Conservation (phyloP, 768 basidiomycete species). For the Piloderma croceum region DNA sequence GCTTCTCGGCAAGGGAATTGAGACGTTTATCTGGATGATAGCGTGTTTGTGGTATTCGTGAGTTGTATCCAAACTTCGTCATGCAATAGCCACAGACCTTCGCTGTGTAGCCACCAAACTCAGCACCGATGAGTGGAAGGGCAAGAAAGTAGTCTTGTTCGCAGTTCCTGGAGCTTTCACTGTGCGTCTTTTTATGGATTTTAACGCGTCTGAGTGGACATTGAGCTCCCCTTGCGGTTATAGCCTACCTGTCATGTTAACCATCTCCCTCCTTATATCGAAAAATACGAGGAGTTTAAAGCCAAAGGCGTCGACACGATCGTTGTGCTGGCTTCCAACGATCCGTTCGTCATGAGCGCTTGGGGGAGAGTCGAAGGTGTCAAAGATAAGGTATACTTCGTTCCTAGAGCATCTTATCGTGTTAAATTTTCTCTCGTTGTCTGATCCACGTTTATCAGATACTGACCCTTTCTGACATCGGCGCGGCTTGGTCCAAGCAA, state of each 20-base stretch:
- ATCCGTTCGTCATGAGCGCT: conserved; percentile 55
- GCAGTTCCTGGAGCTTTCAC: conserved; percentile 81
- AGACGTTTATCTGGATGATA: too few relatives aligned
- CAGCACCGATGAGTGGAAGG: conserved; percentile 62
- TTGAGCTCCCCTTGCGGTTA: neutral
- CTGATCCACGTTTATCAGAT: conserved; percentile 35
- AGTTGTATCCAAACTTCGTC: conserved; percentile 25
- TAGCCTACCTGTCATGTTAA: conserved; percentile 38
- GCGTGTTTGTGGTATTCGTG: conserved; percentile 63
- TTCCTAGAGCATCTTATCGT: conserved; percentile 12
- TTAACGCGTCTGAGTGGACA: neutral
- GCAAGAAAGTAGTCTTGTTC: conserved; percentile 77
- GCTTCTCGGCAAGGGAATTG: too few relatives aligned
- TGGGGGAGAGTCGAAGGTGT: conserved; percentile 55
- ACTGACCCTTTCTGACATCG: conserved; percentile 49
- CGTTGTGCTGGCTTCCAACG: conserved; percentile 54
- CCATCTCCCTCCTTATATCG: conserved; percentile 43
- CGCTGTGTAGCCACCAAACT: conserved; percentile 44
- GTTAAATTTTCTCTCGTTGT: conserved; percentile 1
- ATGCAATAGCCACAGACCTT: neutral
- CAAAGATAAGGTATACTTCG: conserved; percentile 56
- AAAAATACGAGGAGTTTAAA: conserved; percentile 42
- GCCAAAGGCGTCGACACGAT: conserved; percentile 48
- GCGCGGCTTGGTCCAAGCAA: conserved; percentile 49
- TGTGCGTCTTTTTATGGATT: conserved; percentile 41